These are phyloP conservation scores for Sonneratia caseolaris DNA, from an alignment of 345 rosid species.

Conservation along the genomic window DNA sequence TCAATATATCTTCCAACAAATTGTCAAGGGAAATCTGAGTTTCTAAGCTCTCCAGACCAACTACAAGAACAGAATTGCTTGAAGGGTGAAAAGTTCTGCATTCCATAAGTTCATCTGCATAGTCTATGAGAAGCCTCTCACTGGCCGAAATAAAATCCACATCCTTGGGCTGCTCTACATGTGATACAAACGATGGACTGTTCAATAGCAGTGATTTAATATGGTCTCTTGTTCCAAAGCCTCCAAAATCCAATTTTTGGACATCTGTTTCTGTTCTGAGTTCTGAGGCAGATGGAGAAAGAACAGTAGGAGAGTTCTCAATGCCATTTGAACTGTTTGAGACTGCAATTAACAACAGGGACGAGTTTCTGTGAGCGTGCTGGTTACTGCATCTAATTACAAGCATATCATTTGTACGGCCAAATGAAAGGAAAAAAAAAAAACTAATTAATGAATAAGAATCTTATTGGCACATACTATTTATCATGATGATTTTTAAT, in stretches of 20 bases:
- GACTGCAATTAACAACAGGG: not conserved
- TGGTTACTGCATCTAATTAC: not conserved
- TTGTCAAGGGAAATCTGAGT: slow-evolving; percentile 29
- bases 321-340: not conserved
- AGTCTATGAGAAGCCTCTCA: slow-evolving; percentile 44
- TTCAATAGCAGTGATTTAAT: slow-evolving; percentile 36
- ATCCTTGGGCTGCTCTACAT: slow-evolving; percentile 14
- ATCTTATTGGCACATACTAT: not conserved
- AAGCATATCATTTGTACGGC: not conserved
- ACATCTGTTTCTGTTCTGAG: not conserved
- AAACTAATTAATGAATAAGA: not conserved
- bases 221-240: slow-evolving; percentile 14
- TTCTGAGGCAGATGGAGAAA: not conserved
- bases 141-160: slow-evolving; percentile 11
- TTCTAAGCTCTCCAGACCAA: slow-evolving; percentile 16
- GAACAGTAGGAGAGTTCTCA: not conserved
- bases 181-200: slow-evolving; percentile 36
- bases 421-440: not conserved
- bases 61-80: slow-evolving; percentile 15
- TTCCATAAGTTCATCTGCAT: slow-evolving; percentile 49
- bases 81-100: slow-evolving; percentile 39
- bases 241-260: slow-evolving; percentile 4
- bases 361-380: not conserved
- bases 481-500: not conserved
- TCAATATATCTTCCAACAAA: slow-evolving; percentile 47